Conservation (phyloP, 1,284 basidiomycete species). For the Anthracocystis walkeri region DNA sequence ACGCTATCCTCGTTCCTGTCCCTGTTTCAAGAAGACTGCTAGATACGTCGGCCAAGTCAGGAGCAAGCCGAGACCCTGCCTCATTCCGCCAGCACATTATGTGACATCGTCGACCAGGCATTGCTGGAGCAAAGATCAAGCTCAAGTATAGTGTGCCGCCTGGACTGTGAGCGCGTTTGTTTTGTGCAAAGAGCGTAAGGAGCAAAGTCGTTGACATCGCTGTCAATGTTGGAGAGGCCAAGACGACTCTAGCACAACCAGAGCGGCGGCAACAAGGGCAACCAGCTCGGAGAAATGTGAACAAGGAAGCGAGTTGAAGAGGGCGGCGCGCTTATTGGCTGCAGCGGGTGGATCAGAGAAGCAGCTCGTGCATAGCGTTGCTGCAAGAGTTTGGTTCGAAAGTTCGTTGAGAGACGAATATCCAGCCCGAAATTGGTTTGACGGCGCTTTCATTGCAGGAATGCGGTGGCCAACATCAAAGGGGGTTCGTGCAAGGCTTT, state of each 20-base stretch:
- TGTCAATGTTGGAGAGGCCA: not conserved
- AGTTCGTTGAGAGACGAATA: not conserved
- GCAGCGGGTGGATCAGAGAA: conserved; percentile 23
- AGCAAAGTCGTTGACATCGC: too few species aligned
- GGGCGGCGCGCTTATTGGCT: conserved; percentile 22
- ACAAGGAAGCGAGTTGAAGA: conserved; percentile 10
- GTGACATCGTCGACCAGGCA: too few species aligned
- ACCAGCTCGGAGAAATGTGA: conserved; percentile 6
- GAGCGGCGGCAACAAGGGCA: not conserved
- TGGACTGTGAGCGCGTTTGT: too few species aligned
- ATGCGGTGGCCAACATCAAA: too few species aligned
- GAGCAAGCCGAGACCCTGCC: not conserved
- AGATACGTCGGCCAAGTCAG: not conserved
- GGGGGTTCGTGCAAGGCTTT: too few species aligned
- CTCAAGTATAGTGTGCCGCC: too few species aligned
- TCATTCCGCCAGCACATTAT: too few species aligned
- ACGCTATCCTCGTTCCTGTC: not conserved
- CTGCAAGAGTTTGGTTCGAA: conserved; percentile 16
- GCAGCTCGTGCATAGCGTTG: conserved; percentile 27
- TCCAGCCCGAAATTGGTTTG: not conserved
- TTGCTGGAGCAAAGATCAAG: too few species aligned
- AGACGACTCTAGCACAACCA: conserved; percentile 6
- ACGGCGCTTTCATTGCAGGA: not conserved
- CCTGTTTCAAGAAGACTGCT: not conserved
- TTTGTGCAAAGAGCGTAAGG: too few species aligned